phyloP scores from a whole-genome alignment of 139 green algal species.

The Chlorella sp. region DNA sequence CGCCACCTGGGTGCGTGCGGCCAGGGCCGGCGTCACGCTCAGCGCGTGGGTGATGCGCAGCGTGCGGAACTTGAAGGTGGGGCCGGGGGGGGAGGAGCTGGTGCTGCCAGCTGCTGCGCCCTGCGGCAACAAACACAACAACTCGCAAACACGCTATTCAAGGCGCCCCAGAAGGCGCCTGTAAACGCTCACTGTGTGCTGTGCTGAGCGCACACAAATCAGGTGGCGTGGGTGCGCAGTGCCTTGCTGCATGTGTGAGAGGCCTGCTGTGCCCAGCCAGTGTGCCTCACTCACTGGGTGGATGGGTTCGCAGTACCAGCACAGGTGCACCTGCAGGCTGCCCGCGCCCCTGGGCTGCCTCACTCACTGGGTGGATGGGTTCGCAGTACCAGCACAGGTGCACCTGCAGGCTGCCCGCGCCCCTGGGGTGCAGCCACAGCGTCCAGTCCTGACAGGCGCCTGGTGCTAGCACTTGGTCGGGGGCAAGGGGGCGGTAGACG shows the following conservation, averaged over 20 bases:
- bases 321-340: conserved; percentile 27
- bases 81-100: no score
- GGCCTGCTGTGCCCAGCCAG: not conserved
- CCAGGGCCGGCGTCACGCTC: conserved; percentile 37
- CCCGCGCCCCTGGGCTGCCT: conserved; percentile 18
- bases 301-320: conserved; percentile 47
- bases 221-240: not conserved
- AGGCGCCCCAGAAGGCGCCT: no score
- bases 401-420: conserved; percentile 27
- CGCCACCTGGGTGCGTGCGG: conserved; percentile 21
- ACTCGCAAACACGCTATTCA: no score
- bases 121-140: no score
- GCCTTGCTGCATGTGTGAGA: no score
- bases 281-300: not conserved
- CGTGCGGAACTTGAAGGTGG: conserved; percentile 31
- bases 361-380: conserved; percentile 10
- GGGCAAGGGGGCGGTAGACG: conserved; percentile 5
- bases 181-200: no score
- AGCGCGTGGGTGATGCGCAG: conserved; percentile 45
- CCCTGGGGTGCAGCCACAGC: conserved; percentile 49
- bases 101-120: no score
- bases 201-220: not conserved
- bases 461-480: conserved; percentile 20
- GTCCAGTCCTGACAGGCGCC: conserved; percentile 30
- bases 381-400: conserved; percentile 49